Base-by-base conservation (phyloP, 2,329 filamentous ascomycete genomes). In the Fusarium sororula region DNA sequence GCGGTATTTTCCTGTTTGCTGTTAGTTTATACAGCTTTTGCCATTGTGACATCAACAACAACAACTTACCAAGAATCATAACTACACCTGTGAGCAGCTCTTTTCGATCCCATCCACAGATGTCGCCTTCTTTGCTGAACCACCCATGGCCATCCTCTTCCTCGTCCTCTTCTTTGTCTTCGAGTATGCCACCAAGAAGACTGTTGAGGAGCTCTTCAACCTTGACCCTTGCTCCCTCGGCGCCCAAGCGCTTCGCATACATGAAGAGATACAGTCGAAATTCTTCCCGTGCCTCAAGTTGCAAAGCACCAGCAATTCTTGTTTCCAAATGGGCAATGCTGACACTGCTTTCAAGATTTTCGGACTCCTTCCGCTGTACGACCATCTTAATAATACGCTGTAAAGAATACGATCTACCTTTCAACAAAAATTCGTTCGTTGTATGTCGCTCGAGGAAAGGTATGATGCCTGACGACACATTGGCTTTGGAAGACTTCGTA, bases 301-400 rank as follows among this genome's bases (percentile, higher is more conserved):
- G 92, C 80, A 97, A 84, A 1, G 96, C 94, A 8, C 94, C 97
- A 6, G 96, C 96, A 51, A 99, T 92, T 44, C 97, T 90, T 79
- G 98, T 98, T 82, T 99, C 96, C 18, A 99, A 86, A 84, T 99
- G 96, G 12, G 95, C 96, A 72, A 99, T 95, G 62, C 94, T 97
- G 55, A 98, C 93, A 48, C 90, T 93, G 28, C 94, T 94, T 82
- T 99, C 97, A 73, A 99, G 95, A 13, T 91, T 92, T 82, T 98
- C 96, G 70, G 94, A 98, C 3, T 96, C 96, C 81, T 98, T 96
- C 24, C 93, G 92, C 12, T 94, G 94, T 7, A 98, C 88, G 12
- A 98, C 85, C 7, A 92, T 90, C 83, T 98, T 98, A 83, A 99
- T 93, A 28, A 99, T 91, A 30, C 96, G 90, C 80, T 98, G 95